Evolutionary conservation across 371 early-diverging fungal genomes (phyloP).

Genomic region (Vittaforma corneae): DNA sequence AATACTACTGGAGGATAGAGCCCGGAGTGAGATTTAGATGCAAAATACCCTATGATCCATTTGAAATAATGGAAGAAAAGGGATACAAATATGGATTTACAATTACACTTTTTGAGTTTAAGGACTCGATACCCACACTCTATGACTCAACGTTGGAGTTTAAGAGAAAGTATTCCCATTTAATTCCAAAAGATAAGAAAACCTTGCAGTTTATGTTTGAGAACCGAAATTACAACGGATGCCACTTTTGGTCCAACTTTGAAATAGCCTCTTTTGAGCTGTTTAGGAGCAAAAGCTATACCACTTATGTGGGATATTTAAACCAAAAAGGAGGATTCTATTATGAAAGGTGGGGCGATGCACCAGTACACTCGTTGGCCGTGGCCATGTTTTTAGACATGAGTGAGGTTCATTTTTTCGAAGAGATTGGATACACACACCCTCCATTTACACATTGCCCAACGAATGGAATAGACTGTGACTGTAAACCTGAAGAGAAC

Average conservation of each 20-base stretch:
- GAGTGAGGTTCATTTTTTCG: slow-evolving; percentile 71
- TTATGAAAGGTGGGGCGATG: slow-evolving; percentile 87
- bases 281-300: slow-evolving; percentile 65
- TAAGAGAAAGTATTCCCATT: slow-evolving; percentile 24
- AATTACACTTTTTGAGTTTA: slow-evolving; percentile 67
- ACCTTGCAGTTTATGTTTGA: slow-evolving; percentile 50
- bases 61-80: slow-evolving; percentile 64
- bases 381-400: slow-evolving; percentile 64
- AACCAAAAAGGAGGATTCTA: slow-evolving; percentile 77
- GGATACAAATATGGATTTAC: slow-evolving; percentile 70
- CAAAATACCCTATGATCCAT: slow-evolving; percentile 72
- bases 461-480: slow-evolving; percentile 38
- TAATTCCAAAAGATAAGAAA: slow-evolving; percentile 35
- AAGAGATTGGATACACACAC: slow-evolving; percentile 61
- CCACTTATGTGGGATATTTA: slow-evolving; percentile 67
- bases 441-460: slow-evolving; percentile 58
- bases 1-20: slow-evolving; percentile 90
- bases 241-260: slow-evolving; percentile 91
- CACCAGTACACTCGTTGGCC: slow-evolving; percentile 76
- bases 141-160: slow-evolving; percentile 64
- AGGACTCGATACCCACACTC: slow-evolving; percentile 68
- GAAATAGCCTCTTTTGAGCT: slow-evolving; percentile 77
- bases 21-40: slow-evolving; percentile 73
- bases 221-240: slow-evolving; percentile 59
- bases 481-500: slow-evolving; percentile 45